phyloP scores from a whole-genome alignment of 2,329 filamentous ascomycete genomes.

The Zymoseptoria pseudotritici region DNA sequence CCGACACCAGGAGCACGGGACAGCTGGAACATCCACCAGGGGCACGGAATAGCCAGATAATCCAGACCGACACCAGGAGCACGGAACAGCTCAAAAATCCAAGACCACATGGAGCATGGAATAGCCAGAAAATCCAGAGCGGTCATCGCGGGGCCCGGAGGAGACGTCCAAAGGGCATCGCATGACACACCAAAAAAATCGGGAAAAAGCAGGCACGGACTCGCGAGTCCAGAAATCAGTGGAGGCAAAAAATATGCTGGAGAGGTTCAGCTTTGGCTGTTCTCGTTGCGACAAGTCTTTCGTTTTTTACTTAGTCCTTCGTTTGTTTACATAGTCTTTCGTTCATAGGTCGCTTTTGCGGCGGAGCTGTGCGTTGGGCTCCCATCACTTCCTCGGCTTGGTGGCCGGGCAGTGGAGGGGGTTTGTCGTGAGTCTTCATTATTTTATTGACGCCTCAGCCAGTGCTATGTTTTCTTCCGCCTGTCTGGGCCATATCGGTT shows the following conservation, averaged over 20 bases:
- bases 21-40: background rate
- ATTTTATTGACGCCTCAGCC: too few relatives aligned
- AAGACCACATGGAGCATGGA: background rate
- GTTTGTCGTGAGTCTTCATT: background rate
- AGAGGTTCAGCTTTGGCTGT: background rate
- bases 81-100: background rate
- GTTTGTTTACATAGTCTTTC: background rate
- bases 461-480: too few relatives aligned
- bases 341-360: background rate
- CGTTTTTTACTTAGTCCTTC: background rate
- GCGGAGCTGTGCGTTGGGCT: background rate
- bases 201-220: background rate
- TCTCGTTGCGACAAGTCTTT: background rate
- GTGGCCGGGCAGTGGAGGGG: background rate
- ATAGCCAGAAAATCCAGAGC: background rate
- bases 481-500: too few relatives aligned
- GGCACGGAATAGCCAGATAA: background rate
- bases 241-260: background rate
- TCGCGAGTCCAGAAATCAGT: background rate
- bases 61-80: background rate
- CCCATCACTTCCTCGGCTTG: background rate
- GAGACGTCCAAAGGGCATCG: background rate
- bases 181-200: background rate
- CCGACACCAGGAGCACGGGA: background rate
- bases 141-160: background rate